Evolutionary conservation across 148 eudicot genomes (phyloP), one percentile per base, ranked within the genome.

Genomic region (Cornus florida): DNA sequence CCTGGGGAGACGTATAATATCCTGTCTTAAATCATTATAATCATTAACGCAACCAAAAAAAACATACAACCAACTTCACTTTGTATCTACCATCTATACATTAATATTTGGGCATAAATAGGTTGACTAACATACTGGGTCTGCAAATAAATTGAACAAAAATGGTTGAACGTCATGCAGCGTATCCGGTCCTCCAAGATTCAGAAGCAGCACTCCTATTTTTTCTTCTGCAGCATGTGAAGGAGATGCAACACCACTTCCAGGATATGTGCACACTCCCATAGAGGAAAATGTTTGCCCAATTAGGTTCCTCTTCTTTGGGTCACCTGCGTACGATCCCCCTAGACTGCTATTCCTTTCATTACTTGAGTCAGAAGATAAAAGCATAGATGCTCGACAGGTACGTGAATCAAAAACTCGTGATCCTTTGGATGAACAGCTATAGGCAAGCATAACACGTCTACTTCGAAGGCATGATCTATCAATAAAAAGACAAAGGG

Each of bases 101-200:
- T 20, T 53, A 73, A 33, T 57, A 64, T 11, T 19, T 78, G 46
- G 48, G 35, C 72, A 67, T 11, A 22, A n/a, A 77, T 11, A 73
- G 10, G 14, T 53, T 3, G 60, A 72, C 46, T 32, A 77, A 82
- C 92, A 80, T 93, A 96, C 99, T 39, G 99, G 99, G 78, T 96
- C 99, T 32, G 99, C 99, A 93, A 96, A 96, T 72, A 96, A 86
- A 85, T 96, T 96, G 78, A 69, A 96, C 81, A 96, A 83, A 84
- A 96, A 96, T 5, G 98, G 99, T 80, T 96, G 98, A 83, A 96
- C 99, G 82, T 96, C 98, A 74, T 96, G 65, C 39, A 96, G 95
- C 11, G 93, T 91, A 3, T 96, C 99, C 5, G 99, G 99, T 69
- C 99, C 99, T 72, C 99, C 99, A 67, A 96, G 91, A 86, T 96